Conservation (phyloP, 1,284 basidiomycete genomes). For the Takashimella tepidaria region DNA sequence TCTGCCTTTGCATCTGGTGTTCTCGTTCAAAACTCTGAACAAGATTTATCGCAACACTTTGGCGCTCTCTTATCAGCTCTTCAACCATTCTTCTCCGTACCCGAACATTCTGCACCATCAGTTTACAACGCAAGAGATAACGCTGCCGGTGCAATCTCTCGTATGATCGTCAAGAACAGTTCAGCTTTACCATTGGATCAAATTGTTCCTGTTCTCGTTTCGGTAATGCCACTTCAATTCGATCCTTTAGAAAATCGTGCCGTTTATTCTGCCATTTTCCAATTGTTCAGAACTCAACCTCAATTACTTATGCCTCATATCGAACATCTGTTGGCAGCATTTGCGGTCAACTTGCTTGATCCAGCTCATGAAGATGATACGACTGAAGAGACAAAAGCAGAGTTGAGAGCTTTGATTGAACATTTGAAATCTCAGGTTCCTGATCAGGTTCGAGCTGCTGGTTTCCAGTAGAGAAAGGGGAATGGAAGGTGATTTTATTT, state of each 20-base stretch:
- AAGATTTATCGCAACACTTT: constrained; percentile 82
- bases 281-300: constrained; percentile 73
- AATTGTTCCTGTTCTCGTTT: constrained; percentile 78
- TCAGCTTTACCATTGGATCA: constrained; percentile 76
- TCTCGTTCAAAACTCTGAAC: constrained; percentile 78
- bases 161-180: constrained; percentile 80
- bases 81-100: constrained; percentile 72
- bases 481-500: neutral
- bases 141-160: constrained; percentile 84
- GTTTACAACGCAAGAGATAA: constrained; percentile 88
- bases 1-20: constrained; percentile 92
- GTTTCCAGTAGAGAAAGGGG: constrained; percentile 24
- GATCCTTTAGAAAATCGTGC: constrained; percentile 87
- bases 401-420: constrained; percentile 69
- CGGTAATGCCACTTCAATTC: constrained; percentile 77
- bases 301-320: constrained; percentile 66
- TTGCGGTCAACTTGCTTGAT: constrained; percentile 78
- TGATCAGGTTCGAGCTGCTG: constrained; percentile 46
- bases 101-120: constrained; percentile 53
- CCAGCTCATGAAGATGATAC: constrained; percentile 67
- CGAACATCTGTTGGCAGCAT: constrained; percentile 75
- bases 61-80: constrained; percentile 70
- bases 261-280: constrained; percentile 84
- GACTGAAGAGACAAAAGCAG: constrained; percentile 66
- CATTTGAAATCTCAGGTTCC: constrained; percentile 56